Evolutionary conservation across 495 filamentous ascomycete species (phyloP).

Genomic region (Beverwykella pulmonaria): DNA sequence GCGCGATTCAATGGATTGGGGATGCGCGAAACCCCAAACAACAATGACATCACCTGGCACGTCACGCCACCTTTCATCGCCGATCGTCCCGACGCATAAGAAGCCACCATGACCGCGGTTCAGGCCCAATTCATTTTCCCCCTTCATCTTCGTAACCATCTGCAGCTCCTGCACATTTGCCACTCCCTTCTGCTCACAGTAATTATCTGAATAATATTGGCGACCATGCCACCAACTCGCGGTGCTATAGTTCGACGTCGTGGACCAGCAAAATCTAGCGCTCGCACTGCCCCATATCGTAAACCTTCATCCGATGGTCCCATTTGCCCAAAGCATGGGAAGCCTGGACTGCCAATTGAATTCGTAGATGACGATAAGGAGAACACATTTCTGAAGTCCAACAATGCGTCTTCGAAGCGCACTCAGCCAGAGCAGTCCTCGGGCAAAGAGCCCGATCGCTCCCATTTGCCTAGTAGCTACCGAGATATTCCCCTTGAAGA

Average conservation of each 20-base stretch:
- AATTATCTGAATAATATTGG: too few species aligned
- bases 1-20: too few species aligned
- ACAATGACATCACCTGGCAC: background rate
- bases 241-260: background rate
- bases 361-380: slow-evolving; percentile 8
- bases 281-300: background rate
- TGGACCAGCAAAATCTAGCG: background rate
- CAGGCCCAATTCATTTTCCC: background rate
- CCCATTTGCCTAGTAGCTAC: slow-evolving; percentile 7
- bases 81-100: background rate
- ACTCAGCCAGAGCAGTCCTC: background rate
- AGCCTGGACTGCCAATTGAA: background rate
- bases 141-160: background rate
- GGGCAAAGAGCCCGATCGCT: background rate
- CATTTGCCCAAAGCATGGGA: too few species aligned
- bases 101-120: too few species aligned
- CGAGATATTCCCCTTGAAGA: slow-evolving; percentile 11
- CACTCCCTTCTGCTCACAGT: too few species aligned
- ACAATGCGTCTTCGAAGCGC: too few species aligned
- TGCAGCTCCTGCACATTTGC: background rate
- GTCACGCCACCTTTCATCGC: background rate
- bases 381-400: background rate
- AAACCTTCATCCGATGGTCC: background rate
- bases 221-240: background rate
- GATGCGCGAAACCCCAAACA: background rate